These are phyloP conservation scores for Rubia balearica DNA, from an alignment of 305 asterid genomes.

Conservation along the genomic window DNA sequence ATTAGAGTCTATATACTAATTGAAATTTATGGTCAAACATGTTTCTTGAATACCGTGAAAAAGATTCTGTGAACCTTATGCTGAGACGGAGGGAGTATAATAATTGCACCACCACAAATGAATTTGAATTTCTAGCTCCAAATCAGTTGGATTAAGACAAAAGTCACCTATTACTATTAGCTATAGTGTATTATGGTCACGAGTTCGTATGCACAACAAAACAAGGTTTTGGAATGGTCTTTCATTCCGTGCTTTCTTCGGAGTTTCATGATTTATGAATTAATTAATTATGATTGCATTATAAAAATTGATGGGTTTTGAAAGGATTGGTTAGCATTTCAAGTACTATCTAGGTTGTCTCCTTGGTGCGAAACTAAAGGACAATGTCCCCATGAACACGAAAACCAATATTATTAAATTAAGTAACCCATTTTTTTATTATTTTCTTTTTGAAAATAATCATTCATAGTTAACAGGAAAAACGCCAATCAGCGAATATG, in stretches of 20 bases:
- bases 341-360: constrained; percentile 41
- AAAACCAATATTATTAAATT: neutral
- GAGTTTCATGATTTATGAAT: neutral
- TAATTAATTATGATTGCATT: no score
- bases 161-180: neutral
- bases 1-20: no score
- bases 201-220: constrained; percentile 3
- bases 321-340: constrained; percentile 12
- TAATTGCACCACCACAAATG: neutral
- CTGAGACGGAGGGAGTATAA: no score
- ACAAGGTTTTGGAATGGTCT: neutral
- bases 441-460: no score
- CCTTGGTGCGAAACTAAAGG: constrained; percentile 27
- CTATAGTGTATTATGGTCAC: neutral
- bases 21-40: no score
- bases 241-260: constrained; percentile 14
- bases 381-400: constrained; percentile 28
- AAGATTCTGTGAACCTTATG: no score
- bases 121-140: constrained; percentile 9
- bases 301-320: neutral
- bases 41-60: no score
- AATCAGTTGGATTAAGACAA: constrained; percentile 1
- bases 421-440: no score
- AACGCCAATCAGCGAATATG: no score
- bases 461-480: no score